Conservation (phyloP, 345 rosid species). For the Lagerstroemia speciosa region DNA sequence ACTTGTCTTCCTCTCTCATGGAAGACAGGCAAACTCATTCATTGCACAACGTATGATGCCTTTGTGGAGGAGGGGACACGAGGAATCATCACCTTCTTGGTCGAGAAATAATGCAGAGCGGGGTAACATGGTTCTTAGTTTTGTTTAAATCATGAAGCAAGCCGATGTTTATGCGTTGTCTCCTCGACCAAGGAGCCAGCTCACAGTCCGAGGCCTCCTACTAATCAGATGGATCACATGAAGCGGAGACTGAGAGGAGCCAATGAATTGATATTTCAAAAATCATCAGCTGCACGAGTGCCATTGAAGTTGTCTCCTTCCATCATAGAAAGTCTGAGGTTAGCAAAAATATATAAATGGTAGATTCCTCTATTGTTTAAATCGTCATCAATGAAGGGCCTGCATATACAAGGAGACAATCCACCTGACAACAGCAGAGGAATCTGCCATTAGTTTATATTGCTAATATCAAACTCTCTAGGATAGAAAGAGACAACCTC, state of each 20-base stretch:
- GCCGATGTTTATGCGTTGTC: not conserved
- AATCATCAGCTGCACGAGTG: not conserved
- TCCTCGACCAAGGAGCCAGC: not conserved
- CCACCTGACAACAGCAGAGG: not conserved
- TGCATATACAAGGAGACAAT: too few species aligned
- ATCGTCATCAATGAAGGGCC: too few species aligned
- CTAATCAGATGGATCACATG: not conserved
- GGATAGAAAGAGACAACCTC: not conserved
- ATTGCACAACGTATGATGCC: not conserved
- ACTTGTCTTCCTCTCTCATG: not conserved
- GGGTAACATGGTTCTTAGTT: not conserved
- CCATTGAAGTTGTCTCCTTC: not conserved
- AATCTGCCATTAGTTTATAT: not conserved
- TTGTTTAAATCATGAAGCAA: not conserved
- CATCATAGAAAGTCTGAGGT: not conserved
- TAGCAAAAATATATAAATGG: not conserved
- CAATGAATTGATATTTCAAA: not conserved
- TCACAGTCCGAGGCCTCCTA: not conserved
- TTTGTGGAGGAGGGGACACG: not conserved
- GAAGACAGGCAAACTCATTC: not conserved
- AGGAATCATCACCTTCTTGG: not conserved
- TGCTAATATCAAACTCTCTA: not conserved
- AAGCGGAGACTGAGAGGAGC: too few species aligned
- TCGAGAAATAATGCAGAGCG: not conserved
- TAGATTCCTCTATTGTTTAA: not conserved